Evolutionary conservation across 176 grass and related monocot genomes (phyloP), one percentile per base, ranked within the genome.

Genomic region (Sorghum bicolor): DNA sequence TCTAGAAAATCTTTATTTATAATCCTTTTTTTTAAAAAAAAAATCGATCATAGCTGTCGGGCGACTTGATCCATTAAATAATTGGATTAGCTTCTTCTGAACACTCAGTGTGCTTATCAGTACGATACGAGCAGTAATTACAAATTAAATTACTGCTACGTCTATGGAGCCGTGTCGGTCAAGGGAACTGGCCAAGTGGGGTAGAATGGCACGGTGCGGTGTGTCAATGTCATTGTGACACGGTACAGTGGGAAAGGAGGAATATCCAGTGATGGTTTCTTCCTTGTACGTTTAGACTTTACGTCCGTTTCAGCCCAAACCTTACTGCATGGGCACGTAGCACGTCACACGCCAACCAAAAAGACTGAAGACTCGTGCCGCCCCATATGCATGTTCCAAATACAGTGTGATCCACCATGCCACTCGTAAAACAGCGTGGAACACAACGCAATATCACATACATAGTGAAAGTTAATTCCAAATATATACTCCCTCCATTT

Each of bases 201-300:
- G 43, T 40, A 24, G 57, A 25, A 74, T 39, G 75, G 37, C 52
- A 30, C 9, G 39, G 22, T 36, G 9, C 16, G 39, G 40, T 31
- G 1, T 26, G 68, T 43, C 37, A 13, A 71, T 74, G 43, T 50
- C 71, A 41, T 24, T 55, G 29, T 4, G 69, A 9, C 41, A 52
- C 65, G 44, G 28, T 71, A 52, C 28, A 28, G 28, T 37, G 37
- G 68, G 31, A 43, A 40, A 32, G 8, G 68, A 6, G 15, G 13
- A 22, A 10, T 5, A 28, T 71, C 19, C 24, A 34, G 33, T 34
- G 60, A 33, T 33, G 69, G 13, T 66, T 20, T 33, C 33, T 75
- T 6, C 44, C 8, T 53, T 25, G 67, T 72, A 50, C 40, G 76
- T 11, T 63, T 64, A 22, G 31, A 86, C 67, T 86, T 73, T 25